Evolutionary conservation across 139 green algal species (phyloP).

Genomic region (Chlamydomonas eustigma): DNA sequence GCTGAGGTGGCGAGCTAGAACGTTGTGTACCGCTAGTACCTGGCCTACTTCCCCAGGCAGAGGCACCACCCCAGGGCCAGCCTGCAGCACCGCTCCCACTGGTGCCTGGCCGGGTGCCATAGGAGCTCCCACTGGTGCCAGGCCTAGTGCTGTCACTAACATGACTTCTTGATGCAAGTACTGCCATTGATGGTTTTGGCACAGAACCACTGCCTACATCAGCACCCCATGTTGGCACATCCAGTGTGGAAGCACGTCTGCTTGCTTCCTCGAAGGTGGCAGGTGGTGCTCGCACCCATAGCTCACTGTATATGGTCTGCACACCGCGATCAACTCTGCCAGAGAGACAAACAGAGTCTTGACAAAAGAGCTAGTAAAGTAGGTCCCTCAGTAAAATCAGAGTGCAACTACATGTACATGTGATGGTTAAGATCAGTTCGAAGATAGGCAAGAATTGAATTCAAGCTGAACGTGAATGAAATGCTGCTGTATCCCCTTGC

Average conservation of each 20-base stretch:
- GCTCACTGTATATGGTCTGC: conserved; percentile 14
- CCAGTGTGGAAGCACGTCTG: neutral
- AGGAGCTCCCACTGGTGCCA: neutral
- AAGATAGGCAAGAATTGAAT: neutral
- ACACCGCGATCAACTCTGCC: conserved; percentile 6
- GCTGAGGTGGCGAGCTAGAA: neutral
- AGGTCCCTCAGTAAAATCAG: no score
- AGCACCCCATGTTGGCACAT: conserved; percentile 10
- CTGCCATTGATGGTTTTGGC: neutral
- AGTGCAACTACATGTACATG: no score
- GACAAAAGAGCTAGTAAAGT: no score
- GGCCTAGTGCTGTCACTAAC: neutral
- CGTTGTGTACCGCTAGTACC: neutral
- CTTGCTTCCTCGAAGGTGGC: neutral
- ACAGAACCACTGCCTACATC: conserved; percentile 16
- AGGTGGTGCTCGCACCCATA: conserved; percentile 10
- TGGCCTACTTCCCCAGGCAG: neutral
- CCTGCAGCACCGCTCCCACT: neutral
- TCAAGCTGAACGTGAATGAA: neutral
- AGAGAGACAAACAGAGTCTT: no score
- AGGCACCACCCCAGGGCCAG: neutral
- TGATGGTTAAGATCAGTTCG: neutral
- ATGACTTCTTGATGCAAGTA: no score
- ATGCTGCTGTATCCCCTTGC: conserved; percentile 1
- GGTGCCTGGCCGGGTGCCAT: neutral